These are phyloP conservation scores for Rhizopus sp. DNA, from an alignment of 371 early-diverging fungal species.

Conservation along the genomic window DNA sequence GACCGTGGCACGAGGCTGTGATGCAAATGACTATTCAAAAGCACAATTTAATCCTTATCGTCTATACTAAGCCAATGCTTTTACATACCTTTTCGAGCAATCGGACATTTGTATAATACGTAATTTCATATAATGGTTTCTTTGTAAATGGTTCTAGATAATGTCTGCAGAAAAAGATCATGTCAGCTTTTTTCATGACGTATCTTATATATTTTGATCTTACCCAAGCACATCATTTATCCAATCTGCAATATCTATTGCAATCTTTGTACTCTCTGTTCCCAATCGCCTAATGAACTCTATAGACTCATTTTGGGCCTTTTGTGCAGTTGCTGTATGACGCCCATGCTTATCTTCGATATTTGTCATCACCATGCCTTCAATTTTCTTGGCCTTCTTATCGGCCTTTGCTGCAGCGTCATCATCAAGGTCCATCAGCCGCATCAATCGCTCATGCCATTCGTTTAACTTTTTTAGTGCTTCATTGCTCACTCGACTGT, in stretches of 20 bases:
- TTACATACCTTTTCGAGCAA: constrained; percentile 71
- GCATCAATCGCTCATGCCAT: constrained; percentile 19
- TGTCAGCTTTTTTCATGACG: not conserved
- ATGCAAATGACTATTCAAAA: constrained; percentile 65
- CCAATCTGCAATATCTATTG: constrained; percentile 55
- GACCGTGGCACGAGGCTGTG: constrained; percentile 81
- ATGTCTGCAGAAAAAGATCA: constrained; percentile 26
- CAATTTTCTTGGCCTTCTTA: constrained; percentile 34
- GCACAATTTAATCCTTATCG: too few relatives aligned
- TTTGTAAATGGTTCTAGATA: constrained; percentile 56
- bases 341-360: constrained; percentile 31
- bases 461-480: constrained; percentile 13
- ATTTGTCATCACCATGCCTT: constrained; percentile 39
- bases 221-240: constrained; percentile 42
- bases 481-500: constrained; percentile 9
- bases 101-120: constrained; percentile 69
- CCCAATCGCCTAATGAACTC: constrained; percentile 38
- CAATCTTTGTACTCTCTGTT: constrained; percentile 42
- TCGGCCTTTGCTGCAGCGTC: constrained; percentile 9
- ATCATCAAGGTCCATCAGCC: constrained; percentile 13
- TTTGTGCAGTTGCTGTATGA: constrained; percentile 53
- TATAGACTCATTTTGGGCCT: constrained; percentile 37
- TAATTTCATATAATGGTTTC: constrained; percentile 69
- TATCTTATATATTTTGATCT: constrained; percentile 6
- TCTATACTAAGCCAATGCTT: not conserved